Conservation (phyloP, 2,329 filamentous ascomycete species). For the Simplicillium sp. region DNA sequence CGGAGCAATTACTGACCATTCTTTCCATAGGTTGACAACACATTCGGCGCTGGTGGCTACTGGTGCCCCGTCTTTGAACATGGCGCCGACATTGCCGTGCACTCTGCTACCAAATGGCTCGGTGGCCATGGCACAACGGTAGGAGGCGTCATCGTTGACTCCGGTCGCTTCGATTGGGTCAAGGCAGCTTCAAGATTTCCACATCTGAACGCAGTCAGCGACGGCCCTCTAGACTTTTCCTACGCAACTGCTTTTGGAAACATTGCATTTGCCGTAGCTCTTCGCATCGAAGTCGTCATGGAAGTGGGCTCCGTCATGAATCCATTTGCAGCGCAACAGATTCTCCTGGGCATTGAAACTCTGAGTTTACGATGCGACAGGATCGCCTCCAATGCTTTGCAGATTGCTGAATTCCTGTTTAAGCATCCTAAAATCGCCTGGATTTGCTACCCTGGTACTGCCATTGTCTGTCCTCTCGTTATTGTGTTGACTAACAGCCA, state of each 20-base stretch:
- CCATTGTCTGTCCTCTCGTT: too few relatives aligned
- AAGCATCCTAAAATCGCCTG: conserved; percentile 58
- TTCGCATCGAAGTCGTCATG: conserved; percentile 61
- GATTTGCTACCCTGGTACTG: conserved; percentile 64
- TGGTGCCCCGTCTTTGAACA: conserved; percentile 57
- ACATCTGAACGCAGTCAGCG: conserved; percentile 37
- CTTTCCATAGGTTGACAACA: not conserved
- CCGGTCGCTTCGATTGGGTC: conserved; percentile 65
- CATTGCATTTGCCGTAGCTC: conserved; percentile 55
- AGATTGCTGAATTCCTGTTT: conserved; percentile 59
- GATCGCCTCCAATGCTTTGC: conserved; percentile 56
- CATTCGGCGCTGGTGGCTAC: conserved; percentile 43
- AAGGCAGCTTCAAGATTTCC: conserved; percentile 63
- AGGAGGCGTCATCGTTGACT: conserved; percentile 57
- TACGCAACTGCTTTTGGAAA: conserved; percentile 58
- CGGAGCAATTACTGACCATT: not conserved
- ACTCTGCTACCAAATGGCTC: conserved; percentile 67
- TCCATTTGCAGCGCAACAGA: conserved; percentile 63
- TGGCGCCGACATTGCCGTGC: conserved; percentile 63
- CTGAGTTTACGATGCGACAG: conserved; percentile 56
- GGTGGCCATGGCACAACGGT: conserved; percentile 65
- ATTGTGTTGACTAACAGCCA: not conserved
- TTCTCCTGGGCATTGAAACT: conserved; percentile 62
- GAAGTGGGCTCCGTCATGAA: conserved; percentile 60
- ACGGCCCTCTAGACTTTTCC: not conserved